phyloP scores from a whole-genome alignment of 2,329 filamentous ascomycete species.

The Gaeumannomyces tritici region DNA sequence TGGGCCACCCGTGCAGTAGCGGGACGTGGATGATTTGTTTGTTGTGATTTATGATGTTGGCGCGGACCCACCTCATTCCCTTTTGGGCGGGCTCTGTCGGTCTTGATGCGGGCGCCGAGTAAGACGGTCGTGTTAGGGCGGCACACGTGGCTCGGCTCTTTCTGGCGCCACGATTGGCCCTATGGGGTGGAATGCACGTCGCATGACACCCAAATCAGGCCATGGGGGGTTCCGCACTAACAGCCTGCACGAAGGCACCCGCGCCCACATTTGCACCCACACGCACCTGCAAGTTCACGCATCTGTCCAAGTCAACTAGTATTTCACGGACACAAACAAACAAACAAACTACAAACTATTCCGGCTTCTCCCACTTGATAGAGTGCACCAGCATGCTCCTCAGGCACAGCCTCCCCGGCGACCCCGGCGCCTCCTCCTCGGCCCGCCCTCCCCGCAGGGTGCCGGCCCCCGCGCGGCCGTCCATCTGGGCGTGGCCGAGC shows the following conservation, averaged over 20 bases:
- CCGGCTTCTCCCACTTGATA: constrained; percentile 56
- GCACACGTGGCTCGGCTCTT: neutral
- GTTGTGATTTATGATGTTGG: neutral
- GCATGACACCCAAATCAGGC: neutral
- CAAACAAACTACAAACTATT: too few relatives aligned
- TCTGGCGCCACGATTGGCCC: neutral
- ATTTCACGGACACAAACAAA: constrained; percentile 5
- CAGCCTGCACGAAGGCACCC: too few relatives aligned
- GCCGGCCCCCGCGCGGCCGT: constrained; percentile 43
- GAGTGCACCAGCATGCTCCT: constrained; percentile 75
- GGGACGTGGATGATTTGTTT: neutral
- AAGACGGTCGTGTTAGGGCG: neutral
- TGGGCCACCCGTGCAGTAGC: neutral
- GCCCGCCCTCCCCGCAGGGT: constrained; percentile 40
- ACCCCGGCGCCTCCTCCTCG: constrained; percentile 33
- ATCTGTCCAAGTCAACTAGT: too few relatives aligned
- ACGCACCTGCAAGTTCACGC: too few relatives aligned
- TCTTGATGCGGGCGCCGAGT: neutral
- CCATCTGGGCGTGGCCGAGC: constrained; percentile 51
- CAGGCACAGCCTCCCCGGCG: constrained; percentile 63
- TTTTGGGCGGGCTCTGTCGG: neutral
- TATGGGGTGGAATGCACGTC: neutral
- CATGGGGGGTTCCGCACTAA: neutral
- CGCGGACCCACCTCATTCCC: neutral
- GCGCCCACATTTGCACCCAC: too few relatives aligned